phyloP scores from a whole-genome alignment of 176 grass and related monocot genomes.

The Zizania latifolia region DNA sequence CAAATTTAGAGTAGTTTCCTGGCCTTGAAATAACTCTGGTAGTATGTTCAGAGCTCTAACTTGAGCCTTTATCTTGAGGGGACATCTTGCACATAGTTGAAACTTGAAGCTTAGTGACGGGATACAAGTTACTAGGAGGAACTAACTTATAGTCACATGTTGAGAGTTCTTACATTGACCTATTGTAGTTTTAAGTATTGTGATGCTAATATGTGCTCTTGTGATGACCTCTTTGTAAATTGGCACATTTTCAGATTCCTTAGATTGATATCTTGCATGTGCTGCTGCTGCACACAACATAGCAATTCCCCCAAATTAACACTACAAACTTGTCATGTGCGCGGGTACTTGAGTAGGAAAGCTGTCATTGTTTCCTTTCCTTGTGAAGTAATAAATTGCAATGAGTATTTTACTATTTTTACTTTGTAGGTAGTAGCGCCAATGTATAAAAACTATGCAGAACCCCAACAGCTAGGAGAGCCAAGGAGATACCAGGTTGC shows the following conservation, averaged over 20 bases:
- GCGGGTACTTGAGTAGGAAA: not conserved
- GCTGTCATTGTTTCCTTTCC: not conserved
- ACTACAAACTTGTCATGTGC: not conserved
- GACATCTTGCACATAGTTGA: not conserved
- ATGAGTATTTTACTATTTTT: conserved; percentile 16
- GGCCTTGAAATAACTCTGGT: not conserved
- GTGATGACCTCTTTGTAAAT: no score
- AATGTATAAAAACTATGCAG: conserved; percentile 63
- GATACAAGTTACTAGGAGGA: not conserved
- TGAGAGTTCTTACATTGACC: not conserved
- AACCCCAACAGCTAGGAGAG: conserved; percentile 66
- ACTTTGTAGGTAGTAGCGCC: conserved; percentile 66
- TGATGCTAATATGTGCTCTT: no score
- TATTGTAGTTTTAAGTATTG: not conserved
- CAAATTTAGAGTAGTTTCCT: not conserved
- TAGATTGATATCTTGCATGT: not conserved
- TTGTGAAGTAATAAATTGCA: conserved; percentile 12
- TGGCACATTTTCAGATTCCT: no score
- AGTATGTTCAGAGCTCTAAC: not conserved
- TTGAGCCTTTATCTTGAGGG: not conserved
- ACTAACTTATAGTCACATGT: not conserved
- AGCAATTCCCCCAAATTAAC: not conserved
- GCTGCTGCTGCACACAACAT: not conserved
- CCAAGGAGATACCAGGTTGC: conserved; percentile 59
- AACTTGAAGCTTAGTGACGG: not conserved